Base-by-base conservation (phyloP, 2,329 filamentous ascomycete genomes). In the Intubia oerlemansii region DNA sequence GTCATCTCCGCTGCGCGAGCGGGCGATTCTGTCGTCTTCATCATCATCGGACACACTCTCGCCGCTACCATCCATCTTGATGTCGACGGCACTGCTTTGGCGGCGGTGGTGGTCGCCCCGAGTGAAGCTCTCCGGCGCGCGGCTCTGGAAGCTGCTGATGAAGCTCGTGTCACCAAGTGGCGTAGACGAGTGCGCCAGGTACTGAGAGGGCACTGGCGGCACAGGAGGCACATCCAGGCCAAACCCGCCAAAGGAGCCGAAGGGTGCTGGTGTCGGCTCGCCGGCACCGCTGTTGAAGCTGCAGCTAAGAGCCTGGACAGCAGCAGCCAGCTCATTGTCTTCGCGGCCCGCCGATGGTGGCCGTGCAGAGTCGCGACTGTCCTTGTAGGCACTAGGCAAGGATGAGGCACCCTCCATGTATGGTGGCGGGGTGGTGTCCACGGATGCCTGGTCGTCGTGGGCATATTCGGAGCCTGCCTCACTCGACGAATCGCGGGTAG, bases 351-450 rank as follows among this genome's bases (percentile, higher is more conserved):
- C 82, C 2, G 82, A 91, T 19, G 66, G 65, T 17, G 82, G 81
- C 18, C 81, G 71, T 34, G 64, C 64, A 13, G 25, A 24, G 40
- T 84, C 77, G 36, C 71, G 70, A 47, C 78, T 88, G 40, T 64
- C 69, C n/a, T n/a, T n/a, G n/a, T n/a, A n/a, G n/a, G n/a, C n/a
- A n/a, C n/a, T n/a, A n/a, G n/a, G n/a, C n/a, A n/a, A n/a, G n/a
- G n/a, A n/a, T n/a, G n/a, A n/a, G n/a, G n/a, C n/a, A n/a, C n/a
- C n/a, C n/a, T n/a, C n/a, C n/a, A n/a, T n/a, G n/a, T n/a, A n/a
- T n/a, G 85, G 85, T 30, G 85, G 84, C 25, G 88, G 88, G 11
- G 85, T 93, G 27, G 84, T 95, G 47, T 92, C 81, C 22, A 76
- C 72, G 29, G 85, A 95, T n/a, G n/a, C n/a, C n/a, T n/a, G n/a